Percentiles rank a stretch among this genome's conserved stretches.
Conservation (phyloP, 805 yeast species). For the Candida pseudoglaebosa region DNA sequence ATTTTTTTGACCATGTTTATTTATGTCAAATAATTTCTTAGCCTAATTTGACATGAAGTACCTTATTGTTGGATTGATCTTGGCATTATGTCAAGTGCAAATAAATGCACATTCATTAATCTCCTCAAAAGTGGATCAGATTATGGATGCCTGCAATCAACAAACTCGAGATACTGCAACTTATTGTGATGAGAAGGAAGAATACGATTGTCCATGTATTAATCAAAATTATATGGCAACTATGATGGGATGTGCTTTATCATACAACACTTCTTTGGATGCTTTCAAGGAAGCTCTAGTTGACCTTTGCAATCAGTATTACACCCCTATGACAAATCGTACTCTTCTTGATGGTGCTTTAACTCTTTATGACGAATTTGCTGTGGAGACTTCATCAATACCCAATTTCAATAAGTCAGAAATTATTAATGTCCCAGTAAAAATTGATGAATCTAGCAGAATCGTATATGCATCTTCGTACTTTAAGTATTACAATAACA, state of each 20-base stretch:
- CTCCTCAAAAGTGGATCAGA: too few relatives aligned
- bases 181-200: too few relatives aligned
- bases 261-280: too few relatives aligned
- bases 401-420: conserved; percentile 18
- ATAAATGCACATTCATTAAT: too few relatives aligned
- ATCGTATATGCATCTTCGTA: conserved; percentile 18
- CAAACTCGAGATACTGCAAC: neutral
- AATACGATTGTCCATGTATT: neutral
- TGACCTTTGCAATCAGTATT: conserved; percentile 4
- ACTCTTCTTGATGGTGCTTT: too few relatives aligned
- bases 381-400: conserved; percentile 16
- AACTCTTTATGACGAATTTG: conserved; percentile 12
- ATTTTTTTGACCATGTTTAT: too few relatives aligned
- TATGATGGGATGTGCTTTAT: neutral
- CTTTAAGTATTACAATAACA: conserved; percentile 37
- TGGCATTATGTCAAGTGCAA: too few relatives aligned
- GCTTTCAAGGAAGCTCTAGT: too few relatives aligned
- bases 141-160: conserved; percentile 1
- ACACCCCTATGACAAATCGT: conserved; percentile 10
- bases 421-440: conserved; percentile 23
- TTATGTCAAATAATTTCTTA: too few relatives aligned
- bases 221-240: neutral
- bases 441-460: conserved; percentile 13
- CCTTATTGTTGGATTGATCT: too few relatives aligned
- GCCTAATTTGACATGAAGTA: too few relatives aligned